A percentile compares a stretch with the other conserved stretches of the same genome.
Conservation (phyloP, 257 asterid genomes). For the Cinchona pubescens region DNA sequence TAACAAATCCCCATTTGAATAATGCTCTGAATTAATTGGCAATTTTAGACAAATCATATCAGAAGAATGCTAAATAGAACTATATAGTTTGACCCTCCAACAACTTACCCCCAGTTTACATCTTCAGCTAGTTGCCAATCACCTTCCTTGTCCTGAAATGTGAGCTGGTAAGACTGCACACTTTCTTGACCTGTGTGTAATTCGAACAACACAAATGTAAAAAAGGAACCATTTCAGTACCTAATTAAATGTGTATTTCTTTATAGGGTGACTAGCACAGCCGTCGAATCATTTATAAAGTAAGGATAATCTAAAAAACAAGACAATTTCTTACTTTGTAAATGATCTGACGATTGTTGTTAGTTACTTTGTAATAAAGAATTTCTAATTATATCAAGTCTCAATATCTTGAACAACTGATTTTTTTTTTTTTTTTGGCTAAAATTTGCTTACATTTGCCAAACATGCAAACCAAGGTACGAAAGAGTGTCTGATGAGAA, state of each 20-base stretch:
- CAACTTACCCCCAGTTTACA: slow-evolving; percentile 64
- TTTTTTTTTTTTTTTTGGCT: too few relatives aligned
- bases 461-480: slow-evolving; percentile 48
- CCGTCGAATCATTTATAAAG: too few relatives aligned
- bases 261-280: too few relatives aligned
- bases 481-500: slow-evolving; percentile 36
- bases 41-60: too few relatives aligned
- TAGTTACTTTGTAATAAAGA: too few relatives aligned
- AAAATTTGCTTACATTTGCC: slow-evolving; percentile 38
- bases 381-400: not conserved
- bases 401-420: too few relatives aligned
- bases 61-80: too few relatives aligned
- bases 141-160: slow-evolving; percentile 61
- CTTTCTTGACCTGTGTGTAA: slow-evolving; percentile 42
- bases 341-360: too few relatives aligned
- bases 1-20: not conserved
- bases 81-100: not conserved
- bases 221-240: not conserved
- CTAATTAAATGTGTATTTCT: too few relatives aligned
- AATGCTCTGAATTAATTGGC: too few relatives aligned
- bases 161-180: slow-evolving; percentile 37
- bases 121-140: slow-evolving; percentile 63
- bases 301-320: too few relatives aligned
- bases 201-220: slow-evolving; percentile 4
- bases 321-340: too few relatives aligned